Conservation (phyloP, 495 filamentous ascomycete genomes). For the Trypethelium eluteriae region DNA sequence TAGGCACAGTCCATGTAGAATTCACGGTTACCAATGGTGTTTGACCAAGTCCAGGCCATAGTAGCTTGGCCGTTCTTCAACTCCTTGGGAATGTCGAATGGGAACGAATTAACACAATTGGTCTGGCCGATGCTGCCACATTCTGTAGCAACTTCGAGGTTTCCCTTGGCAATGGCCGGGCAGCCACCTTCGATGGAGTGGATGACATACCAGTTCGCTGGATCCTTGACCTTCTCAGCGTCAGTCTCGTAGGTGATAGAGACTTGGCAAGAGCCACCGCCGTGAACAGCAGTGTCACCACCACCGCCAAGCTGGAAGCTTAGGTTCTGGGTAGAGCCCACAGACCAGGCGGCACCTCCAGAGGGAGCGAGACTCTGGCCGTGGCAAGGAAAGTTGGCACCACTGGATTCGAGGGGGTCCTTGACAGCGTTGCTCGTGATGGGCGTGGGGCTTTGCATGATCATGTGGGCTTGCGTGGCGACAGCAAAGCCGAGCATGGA, state of each 20-base stretch:
- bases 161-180: constrained; percentile 48
- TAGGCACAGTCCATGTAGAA: constrained; percentile 92
- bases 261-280: constrained; percentile 82
- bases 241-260: constrained; percentile 66
- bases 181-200: constrained; percentile 78
- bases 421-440: constrained; percentile 31
- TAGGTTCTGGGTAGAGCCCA: constrained; percentile 49
- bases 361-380: constrained; percentile 20
- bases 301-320: constrained; percentile 43
- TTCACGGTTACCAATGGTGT: constrained; percentile 78
- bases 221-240: constrained; percentile 45
- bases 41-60: constrained; percentile 86
- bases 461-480: constrained; percentile 58
- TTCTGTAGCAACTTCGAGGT: constrained; percentile 29
- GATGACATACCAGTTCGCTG: constrained; percentile 64
- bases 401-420: constrained; percentile 50
- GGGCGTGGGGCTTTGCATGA: constrained; percentile 39
- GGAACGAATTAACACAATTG: constrained; percentile 36
- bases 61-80: constrained; percentile 55
- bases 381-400: constrained; percentile 77
- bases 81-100: constrained; percentile 51
- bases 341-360: constrained; percentile 43
- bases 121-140: constrained; percentile 4
- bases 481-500: constrained; percentile 40
- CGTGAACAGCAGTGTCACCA: constrained; percentile 56